Evolutionary conservation across 768 basidiomycete species (phyloP), one percentile per base, ranked within the genome.

Genomic region (Rhodotorula paludigena): DNA sequence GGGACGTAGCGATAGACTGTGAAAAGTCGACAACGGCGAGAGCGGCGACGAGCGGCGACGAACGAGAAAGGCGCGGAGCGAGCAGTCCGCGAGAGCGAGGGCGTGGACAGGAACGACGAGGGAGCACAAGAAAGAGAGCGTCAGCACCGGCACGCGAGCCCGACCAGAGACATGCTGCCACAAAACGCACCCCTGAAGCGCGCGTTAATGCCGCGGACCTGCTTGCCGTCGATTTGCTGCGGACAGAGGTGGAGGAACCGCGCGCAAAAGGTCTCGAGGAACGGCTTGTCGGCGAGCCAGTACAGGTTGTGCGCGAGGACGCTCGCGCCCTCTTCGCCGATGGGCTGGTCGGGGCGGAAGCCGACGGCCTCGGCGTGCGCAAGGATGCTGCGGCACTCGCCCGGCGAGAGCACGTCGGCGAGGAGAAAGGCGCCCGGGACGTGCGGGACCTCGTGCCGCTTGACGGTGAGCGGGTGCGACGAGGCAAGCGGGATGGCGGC

Each of bases 311-410:
- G 64, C 21, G 64, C 66, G 33, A 68, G 53, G 33, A 57, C 63
- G 28, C 48, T 57, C 56, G 18, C 28, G 30, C n/a, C n/a, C 41
- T 67, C 66, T 3, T 64, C 71, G 12, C 52, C 80, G 3, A 81
- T 77, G 0, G 84, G 83, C 70, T 84, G 81, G 69, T 85, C 84
- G 41, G 80, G 81, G n/a, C 81, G 77, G 68, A 83, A 78, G 0
- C 83, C 84, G 9, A 83, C 79, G 0, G 79, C 76, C 68, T 83
- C 81, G 0, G 82, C 81, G 9, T 81, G 79, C 39, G 76, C 73
- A n/a, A 83, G 78, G 57, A 85, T 79, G 20, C 80, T 75, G 25
- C 78, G 67, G 63, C 83, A 84, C 69, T 84, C 83, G 16, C 75
- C 73, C 3, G 75, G 71, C 12, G 81, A 80, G 59, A 85, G 79